Evolutionary conservation across 2,329 filamentous ascomycete genomes (phyloP).

Genomic region (Ambrosiella xylebori): DNA sequence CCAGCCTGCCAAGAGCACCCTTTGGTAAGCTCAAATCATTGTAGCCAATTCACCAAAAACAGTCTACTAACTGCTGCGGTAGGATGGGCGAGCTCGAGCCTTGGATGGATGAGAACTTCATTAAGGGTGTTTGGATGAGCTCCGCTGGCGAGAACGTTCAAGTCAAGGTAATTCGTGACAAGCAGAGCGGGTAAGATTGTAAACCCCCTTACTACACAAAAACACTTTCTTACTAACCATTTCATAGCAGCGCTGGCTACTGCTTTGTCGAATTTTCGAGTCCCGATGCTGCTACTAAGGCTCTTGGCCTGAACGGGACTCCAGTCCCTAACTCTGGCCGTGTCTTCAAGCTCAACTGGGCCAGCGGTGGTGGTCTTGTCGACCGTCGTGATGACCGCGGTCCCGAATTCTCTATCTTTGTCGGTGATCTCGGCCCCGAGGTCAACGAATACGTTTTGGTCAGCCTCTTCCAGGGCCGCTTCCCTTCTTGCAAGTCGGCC

Average conservation of each 20-base stretch:
- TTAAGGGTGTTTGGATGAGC: constrained; percentile 78
- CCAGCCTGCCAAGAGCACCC: constrained; percentile 39
- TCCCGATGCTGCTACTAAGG: constrained; percentile 75
- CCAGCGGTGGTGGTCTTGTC: constrained; percentile 83
- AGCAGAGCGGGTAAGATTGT: constrained; percentile 73
- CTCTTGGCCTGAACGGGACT: constrained; percentile 73
- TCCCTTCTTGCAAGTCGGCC: constrained; percentile 93
- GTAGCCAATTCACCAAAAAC: background rate
- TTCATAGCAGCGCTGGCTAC: constrained; percentile 63
- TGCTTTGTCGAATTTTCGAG: constrained; percentile 90
- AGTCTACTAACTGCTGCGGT: constrained; percentile 3
- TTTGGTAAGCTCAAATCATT: constrained; percentile 29
- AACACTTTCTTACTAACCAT: constrained; percentile 15
- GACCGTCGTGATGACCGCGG: constrained; percentile 92
- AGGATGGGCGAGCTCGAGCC: constrained; percentile 99
- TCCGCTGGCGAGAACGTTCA: constrained; percentile 88
- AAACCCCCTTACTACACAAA: background rate
- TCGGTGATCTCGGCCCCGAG: constrained; percentile 91
- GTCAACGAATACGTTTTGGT: constrained; percentile 98
- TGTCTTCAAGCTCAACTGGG: constrained; percentile 98
- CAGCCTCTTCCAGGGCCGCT: constrained; percentile 89
- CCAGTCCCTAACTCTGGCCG: constrained; percentile 86
- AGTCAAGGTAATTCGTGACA: constrained; percentile 98
- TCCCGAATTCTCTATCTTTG: constrained; percentile 93
- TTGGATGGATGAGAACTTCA: constrained; percentile 99